phyloP scores from a whole-genome alignment of 305 asterid genomes.

The Lippia alba region DNA sequence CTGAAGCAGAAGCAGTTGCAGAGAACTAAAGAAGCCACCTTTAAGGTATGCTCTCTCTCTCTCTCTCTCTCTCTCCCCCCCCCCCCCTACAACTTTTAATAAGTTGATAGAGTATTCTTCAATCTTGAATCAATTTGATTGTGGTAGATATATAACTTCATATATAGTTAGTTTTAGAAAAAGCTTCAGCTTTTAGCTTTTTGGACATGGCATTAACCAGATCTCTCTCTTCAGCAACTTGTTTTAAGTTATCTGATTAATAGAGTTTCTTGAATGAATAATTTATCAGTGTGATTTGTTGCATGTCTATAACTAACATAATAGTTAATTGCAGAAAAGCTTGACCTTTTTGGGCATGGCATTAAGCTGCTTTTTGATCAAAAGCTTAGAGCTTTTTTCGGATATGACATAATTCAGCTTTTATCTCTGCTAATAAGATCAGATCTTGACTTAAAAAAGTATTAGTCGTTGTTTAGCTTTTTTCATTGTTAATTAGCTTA shows the following conservation, averaged over 20 bases:
- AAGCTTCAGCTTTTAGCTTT: no score
- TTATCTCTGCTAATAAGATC: neutral
- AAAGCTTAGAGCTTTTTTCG: neutral
- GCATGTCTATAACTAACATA: neutral
- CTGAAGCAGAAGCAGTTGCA: neutral
- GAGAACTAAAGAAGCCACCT: neutral
- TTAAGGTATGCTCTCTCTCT: constrained; percentile 25
- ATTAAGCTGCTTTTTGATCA: neutral
- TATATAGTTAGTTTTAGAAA: no score
- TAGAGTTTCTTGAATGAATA: neutral
- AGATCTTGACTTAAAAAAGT: neutral
- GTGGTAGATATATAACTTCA: no score
- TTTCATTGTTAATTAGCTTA: neutral
- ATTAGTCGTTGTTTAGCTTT: neutral
- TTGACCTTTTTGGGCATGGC: neutral
- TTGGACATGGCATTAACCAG: no score
- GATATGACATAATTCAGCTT: neutral
- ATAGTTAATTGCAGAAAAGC: constrained; percentile 1
- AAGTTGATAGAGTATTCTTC: neutral
- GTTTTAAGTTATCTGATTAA: no score
- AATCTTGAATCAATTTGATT: neutral
- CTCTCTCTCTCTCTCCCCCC: neutral
- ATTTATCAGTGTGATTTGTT: neutral
- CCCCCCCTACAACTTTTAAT: neutral
- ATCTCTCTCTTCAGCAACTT: no score